Evolutionary conservation across 805 yeast genomes (phyloP), one percentile per base, ranked within the genome.

Genomic region (Suhomyces vadensis): DNA sequence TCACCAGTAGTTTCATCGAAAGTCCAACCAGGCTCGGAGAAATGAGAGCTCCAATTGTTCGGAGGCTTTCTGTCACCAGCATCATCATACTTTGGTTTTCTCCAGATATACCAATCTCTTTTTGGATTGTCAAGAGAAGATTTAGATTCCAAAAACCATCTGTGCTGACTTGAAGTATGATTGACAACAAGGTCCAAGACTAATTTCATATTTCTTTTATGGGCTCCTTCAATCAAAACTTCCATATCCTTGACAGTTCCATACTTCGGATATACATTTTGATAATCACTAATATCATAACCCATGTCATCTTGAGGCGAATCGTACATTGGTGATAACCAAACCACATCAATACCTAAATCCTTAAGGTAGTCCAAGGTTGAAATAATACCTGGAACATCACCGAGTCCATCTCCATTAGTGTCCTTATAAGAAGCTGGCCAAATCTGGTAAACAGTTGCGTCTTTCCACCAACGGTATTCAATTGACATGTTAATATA

Each of bases 271-370:
- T 78, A 72, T 21, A 80, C 70, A n/a, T 60, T 67, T 57, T 75
- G 70, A 61, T 79, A 80, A 59, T 79, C 73, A 16, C 76, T 60
- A 52, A 80, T 77, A 54, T 79, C 84, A 56, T 79, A 79, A 3
- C 85, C 85, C 83, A 79, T 79, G 54, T 79, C 84, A 40, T 72
- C 76, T 55, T 75, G 79, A 4, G 84, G 84, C 2, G 81, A 74
- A 47, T 75, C 80, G 60, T 69, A 78, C 65, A 75, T 74, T 17
- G 84, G 84, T 20, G 77, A 74, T 40, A 80, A 56, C 85, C 84
- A 79, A 27, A 79, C 61, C n/a, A 74, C 73, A 43, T 77, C 81
- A 8, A 67, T 65, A 1, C 81, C 82, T 24, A 78, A 60, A n/a
- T 57, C 58, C 53, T 74, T 70, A 56, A 79, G 54, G 57, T 79